phyloP scores from a whole-genome alignment of 805 yeast genomes.

The Candida khao-thaluensis region DNA sequence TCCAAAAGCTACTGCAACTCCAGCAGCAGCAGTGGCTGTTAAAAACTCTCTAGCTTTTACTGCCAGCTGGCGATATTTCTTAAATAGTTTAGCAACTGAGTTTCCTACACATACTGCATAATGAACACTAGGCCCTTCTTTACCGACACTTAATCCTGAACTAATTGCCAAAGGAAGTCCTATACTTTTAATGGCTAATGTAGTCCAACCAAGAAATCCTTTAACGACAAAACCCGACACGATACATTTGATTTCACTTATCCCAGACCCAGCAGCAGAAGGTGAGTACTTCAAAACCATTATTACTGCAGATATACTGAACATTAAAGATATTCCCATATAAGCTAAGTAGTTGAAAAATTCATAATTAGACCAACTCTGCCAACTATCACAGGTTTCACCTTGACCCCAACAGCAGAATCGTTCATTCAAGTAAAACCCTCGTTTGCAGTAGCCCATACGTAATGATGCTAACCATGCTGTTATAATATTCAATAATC shows the following conservation, averaged over 20 bases:
- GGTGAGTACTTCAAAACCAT: conserved; percentile 76
- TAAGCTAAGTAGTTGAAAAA: conserved; percentile 56
- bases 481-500: conserved; percentile 73
- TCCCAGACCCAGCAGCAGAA: conserved; percentile 95
- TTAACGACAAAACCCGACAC: conserved; percentile 83
- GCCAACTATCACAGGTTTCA: conserved; percentile 65
- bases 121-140: conserved; percentile 98
- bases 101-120: conserved; percentile 97
- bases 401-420: conserved; percentile 79
- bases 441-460: conserved; percentile 71
- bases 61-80: conserved; percentile 45
- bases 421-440: conserved; percentile 66
- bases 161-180: conserved; percentile 90
- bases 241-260: conserved; percentile 92
- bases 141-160: conserved; percentile 90
- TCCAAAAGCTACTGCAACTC: conserved; percentile 98
- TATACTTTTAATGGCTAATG: conserved; percentile 71
- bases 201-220: conserved; percentile 72
- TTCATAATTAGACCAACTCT: conserved; percentile 51
- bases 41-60: conserved; percentile 56
- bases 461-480: conserved; percentile 82
- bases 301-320: conserved; percentile 65
- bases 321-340: conserved; percentile 54
- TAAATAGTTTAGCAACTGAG: conserved; percentile 59
- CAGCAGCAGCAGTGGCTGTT: conserved; percentile 94